A percentile compares a stretch with the other conserved stretches of the same genome.
These are phyloP conservation scores for Diplodia corticola DNA, from an alignment of 2,329 filamentous ascomycete genomes.

Conservation along the genomic window DNA sequence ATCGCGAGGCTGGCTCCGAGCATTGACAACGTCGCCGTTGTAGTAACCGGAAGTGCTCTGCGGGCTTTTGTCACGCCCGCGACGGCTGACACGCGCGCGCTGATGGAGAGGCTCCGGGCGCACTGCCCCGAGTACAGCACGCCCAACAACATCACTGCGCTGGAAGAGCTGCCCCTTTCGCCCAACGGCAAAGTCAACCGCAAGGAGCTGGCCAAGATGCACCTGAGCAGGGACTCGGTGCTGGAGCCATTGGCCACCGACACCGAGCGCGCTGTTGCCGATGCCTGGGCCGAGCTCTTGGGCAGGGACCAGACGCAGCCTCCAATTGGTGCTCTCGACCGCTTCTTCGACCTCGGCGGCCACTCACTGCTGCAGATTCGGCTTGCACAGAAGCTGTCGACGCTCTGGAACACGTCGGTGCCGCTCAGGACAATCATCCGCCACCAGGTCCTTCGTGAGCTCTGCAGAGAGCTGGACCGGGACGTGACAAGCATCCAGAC, in stretches of 20 bases:
- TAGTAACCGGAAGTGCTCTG: background rate
- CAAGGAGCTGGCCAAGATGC: constrained; percentile 11
- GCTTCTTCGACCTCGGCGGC: constrained; percentile 23
- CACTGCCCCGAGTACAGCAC: constrained; percentile 19
- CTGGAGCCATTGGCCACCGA: background rate
- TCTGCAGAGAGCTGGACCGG: constrained; percentile 10
- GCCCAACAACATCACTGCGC: constrained; percentile 1
- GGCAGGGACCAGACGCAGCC: background rate
- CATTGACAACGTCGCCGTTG: constrained; percentile 11
- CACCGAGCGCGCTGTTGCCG: constrained; percentile 6
- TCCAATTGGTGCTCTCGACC: constrained; percentile 6
- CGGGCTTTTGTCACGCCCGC: constrained; percentile 20
- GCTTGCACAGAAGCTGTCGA: constrained; percentile 21
- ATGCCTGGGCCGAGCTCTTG: constrained; percentile 19
- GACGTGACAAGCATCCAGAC: background rate
- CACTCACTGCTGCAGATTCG: constrained; percentile 23
- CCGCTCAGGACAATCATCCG: constrained; percentile 20
- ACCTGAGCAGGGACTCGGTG: background rate
- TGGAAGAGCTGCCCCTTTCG: constrained; percentile 7
- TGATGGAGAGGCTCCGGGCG: background rate
- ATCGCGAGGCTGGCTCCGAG: background rate
- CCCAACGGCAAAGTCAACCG: constrained; percentile 22
- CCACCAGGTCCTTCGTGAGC: constrained; percentile 9
- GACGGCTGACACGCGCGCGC: background rate
- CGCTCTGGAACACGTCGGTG: constrained; percentile 1